A percentile compares a stretch with the other conserved stretches of the same genome.
These are phyloP conservation scores for Debaryomyces sp. DNA, from an alignment of 1,139 yeast species.

Conservation along the genomic window DNA sequence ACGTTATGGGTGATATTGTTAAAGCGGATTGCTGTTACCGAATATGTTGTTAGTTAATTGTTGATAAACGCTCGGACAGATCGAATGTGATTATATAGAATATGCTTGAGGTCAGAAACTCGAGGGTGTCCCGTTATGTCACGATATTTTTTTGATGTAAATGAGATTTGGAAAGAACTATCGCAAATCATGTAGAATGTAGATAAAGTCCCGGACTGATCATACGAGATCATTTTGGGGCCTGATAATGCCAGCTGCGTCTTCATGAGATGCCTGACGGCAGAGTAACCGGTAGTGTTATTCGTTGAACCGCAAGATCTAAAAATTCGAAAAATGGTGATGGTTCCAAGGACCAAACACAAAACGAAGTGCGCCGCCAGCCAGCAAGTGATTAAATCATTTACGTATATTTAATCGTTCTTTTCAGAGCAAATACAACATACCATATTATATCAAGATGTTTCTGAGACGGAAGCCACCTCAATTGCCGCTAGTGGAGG, in stretches of 20 bases:
- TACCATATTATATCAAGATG: conserved; percentile 17
- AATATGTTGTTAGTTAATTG: conserved; percentile 34
- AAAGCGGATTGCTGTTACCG: conserved; percentile 14
- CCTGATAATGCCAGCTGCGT: background rate
- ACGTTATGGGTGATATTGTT: conserved; percentile 18
- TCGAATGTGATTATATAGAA: conserved; percentile 51
- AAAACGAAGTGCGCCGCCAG: conserved; percentile 6
- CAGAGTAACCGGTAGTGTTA: background rate
- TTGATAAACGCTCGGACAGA: conserved; percentile 51
- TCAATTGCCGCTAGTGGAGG: conserved; percentile 53
- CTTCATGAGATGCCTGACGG: background rate
- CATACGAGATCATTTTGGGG: background rate
- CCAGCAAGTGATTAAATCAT: conserved; percentile 7
- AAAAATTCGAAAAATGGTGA: background rate
- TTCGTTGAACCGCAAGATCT: background rate
- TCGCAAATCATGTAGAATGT: background rate
- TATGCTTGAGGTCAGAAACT: conserved; percentile 43
- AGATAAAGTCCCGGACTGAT: background rate
- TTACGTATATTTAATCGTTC: background rate
- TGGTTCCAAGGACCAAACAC: conserved; percentile 6
- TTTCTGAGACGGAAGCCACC: conserved; percentile 61
- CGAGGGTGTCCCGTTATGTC: conserved; percentile 61
- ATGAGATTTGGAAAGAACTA: background rate
- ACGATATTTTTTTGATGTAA: conserved; percentile 35
- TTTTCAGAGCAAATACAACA: background rate